Conservation (phyloP, 192 early-diverging fungal species). For the Rhizophagus prolifer region DNA sequence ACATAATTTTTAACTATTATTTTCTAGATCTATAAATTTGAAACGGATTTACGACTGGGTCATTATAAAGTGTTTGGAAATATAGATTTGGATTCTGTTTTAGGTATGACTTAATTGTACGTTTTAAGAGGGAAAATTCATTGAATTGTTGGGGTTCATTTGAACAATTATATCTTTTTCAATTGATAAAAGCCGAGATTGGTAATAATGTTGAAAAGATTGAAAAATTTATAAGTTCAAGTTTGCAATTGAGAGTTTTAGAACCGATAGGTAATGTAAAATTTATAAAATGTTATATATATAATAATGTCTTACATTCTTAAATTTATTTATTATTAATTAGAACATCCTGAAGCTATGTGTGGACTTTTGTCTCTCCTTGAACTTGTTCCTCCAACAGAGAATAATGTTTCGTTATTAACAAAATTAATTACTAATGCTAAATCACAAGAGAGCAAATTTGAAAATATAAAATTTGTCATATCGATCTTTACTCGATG, state of each 20-base stretch:
- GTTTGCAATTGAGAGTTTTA: background rate
- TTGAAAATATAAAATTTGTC: background rate
- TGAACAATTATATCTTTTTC: constrained; percentile 6
- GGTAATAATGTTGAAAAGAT: background rate
- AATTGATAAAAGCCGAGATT: constrained; percentile 3
- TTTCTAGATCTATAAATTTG: constrained; percentile 15
- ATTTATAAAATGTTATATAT: background rate
- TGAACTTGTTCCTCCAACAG: background rate
- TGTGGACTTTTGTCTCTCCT: constrained; percentile 1
- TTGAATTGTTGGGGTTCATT: constrained; percentile 2
- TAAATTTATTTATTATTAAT: background rate
- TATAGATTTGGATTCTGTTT: background rate
- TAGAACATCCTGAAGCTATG: constrained; percentile 4
- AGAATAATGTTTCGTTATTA: background rate
- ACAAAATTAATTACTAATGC: background rate
- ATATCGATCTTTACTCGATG: background rate
- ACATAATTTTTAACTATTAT: background rate
- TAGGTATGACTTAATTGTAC: background rate
- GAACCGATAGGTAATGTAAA: background rate
- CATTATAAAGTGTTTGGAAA: background rate
- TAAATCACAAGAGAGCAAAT: background rate
- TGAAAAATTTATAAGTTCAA: constrained; percentile 5
- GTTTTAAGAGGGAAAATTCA: background rate
- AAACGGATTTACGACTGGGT: background rate
- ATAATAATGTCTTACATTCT: background rate